Evolutionary conservation across 129 eudicot species (phyloP), one percentile per base, ranked within the genome.

Genomic region (Pittosporum tobira): DNA sequence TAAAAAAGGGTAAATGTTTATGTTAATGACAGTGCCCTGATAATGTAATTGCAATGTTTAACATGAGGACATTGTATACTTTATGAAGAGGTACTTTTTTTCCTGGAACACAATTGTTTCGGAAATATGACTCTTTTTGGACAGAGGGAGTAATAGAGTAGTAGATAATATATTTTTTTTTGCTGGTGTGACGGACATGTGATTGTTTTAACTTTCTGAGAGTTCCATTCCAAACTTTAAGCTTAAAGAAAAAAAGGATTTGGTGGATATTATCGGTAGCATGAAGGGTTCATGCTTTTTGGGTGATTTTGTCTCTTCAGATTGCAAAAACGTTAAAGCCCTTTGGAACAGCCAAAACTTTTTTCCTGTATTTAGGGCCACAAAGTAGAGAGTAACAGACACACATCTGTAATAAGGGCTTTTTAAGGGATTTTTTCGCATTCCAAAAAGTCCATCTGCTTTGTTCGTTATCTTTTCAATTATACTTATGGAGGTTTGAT

Each of bases 251-350:
- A 56, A 19, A 30, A 46, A 55, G 63, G 51, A 44, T 45, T 34
- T 34, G 7, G 40, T 6, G 40, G 57, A 34, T 66, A 27, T 27
- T 49, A 46, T 71, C 31, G 51, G 57, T 20, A 25, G 57, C 42
- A n/a, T 57, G 54, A 48, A 34, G 31, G 67, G 57, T 65, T 73
- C 80, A 66, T 61, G 63, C 70, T 52, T 79, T 78, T 63, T 47
- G 61, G 57, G 57, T 53, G 71, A 57, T 65, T n/a, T 52, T 51
- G 53, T 27, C 25, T 61, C 25, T 37, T 25, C 1, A 42, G 22
- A 38, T 34, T 27, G 15, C 46, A 64, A 15, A 24, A 58, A 44
- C 31, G 57, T 43, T 51, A 79, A 60, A 59, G 43, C 45, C 60
- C 43, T 49, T 44, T 28, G 18, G 56, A 51, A 36, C 22, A 11